Base-by-base conservation (phyloP, 2,329 filamentous ascomycete species). In the Fusarium buxicola region DNA sequence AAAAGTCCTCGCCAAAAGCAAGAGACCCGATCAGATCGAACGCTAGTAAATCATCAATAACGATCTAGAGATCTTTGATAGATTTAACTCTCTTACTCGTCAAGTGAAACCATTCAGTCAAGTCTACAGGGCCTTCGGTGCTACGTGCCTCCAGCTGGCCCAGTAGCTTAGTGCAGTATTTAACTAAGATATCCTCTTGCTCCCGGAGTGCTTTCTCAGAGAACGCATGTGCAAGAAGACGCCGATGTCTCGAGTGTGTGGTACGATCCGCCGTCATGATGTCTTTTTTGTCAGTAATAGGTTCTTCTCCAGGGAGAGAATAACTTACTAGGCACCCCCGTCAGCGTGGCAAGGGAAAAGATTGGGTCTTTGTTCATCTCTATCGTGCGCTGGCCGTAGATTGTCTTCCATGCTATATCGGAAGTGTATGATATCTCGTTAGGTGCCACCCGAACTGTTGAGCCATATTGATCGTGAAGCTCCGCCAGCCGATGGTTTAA, bases 11-110 rank as follows among this genome's bases (percentile, higher is more conserved):
- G 1, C 62, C 62, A 8, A 67, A 67, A 6, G 64, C 59, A 28
- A 67, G 62, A 4, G 62, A 65, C 13, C 64, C 64, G 13, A 67
- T 67, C 3, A 67, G 45, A 24, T 67, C 64, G 13, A 67, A 67
- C 2, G 64, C 64, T 67, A 13, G 7, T 8, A 1, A 9, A 10
- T 8, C 15, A 8, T 46, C 4, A 38, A 11, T 8, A 18, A 5
- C 5, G 10, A 12, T 7, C 4, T 6, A 6, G 5, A 21, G 21
- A 6, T 4, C 6, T 21, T 6, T 13, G n/a, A n/a, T 3, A 7
- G 7, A 1, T 11, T 15, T 16, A 5, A 11, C 1, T n/a, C 3
- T 32, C 59, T 52, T 44, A 65, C 64, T 65, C 12, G 64, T 63
- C 9, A 65, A 18, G 16, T 60, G 64, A 49, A 54, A 60, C 64